phyloP scores from a whole-genome alignment of 192 early-diverging fungal species.

The Pilaira anomala region DNA sequence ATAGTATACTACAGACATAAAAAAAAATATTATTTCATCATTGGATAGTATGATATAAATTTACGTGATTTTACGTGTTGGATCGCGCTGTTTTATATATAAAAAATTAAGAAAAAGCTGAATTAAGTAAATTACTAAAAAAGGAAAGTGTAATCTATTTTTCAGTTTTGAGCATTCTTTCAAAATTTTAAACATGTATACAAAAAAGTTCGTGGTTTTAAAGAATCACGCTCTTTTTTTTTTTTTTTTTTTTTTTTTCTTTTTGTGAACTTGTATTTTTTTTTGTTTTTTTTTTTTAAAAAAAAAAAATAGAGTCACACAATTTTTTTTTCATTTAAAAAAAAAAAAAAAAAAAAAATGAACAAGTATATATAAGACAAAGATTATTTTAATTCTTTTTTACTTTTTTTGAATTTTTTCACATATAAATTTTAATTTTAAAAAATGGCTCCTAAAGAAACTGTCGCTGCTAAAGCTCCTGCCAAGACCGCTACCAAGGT shows the following conservation, averaged over 20 bases:
- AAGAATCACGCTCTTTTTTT: not conserved
- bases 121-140: not conserved
- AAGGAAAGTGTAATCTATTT: not conserved
- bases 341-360: constrained; percentile 1
- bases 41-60: not conserved
- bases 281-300: not conserved
- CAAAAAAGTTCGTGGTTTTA: too few relatives aligned
- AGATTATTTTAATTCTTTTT: not conserved
- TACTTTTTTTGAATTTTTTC: constrained; percentile 24
- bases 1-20: not conserved
- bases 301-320: not conserved
- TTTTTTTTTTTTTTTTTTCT: not conserved
- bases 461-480: constrained; percentile 16
- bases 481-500: constrained; percentile 67
- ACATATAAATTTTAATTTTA: constrained; percentile 9
- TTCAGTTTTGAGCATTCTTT: not conserved
- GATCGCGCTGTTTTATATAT: not conserved
- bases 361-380: not conserved
- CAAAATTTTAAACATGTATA: too few relatives aligned
- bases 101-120: not conserved
- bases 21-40: not conserved
- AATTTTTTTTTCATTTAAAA: not conserved
- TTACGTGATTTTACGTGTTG: constrained; percentile 1
- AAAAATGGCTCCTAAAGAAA: constrained; percentile 39
- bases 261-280: too few relatives aligned